Conservation (phyloP, 306 rosid species). For the Parietaria judaica region DNA sequence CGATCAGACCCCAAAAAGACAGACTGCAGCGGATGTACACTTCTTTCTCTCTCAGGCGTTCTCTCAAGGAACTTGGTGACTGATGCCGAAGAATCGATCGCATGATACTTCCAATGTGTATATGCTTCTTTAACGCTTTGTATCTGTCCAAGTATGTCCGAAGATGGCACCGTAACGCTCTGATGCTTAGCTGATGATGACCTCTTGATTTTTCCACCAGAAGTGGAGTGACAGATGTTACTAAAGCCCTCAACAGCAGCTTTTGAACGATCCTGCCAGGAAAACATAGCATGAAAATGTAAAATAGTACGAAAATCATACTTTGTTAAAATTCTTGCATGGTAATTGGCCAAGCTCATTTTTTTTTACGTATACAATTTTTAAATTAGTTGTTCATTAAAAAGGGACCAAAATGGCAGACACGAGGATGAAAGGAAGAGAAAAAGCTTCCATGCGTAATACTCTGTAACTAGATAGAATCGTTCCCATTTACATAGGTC, state of each 20-base stretch:
- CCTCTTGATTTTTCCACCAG: conserved; percentile 89
- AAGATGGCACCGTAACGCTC: conserved; percentile 27
- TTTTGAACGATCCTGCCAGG: conserved; percentile 38
- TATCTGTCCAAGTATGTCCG: conserved; percentile 37
- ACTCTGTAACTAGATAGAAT: too few species aligned
- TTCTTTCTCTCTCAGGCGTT: conserved; percentile 28
- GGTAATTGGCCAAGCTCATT: neutral
- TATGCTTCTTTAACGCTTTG: conserved; percentile 30
- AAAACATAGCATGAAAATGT: neutral
- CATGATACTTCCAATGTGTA: conserved; percentile 36
- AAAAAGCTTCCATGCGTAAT: neutral
- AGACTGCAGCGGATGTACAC: conserved; percentile 78
- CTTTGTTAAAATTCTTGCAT: neutral
- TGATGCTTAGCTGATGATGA: conserved; percentile 39
- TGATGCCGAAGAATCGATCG: conserved; percentile 61
- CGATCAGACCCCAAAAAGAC: conserved; percentile 97
- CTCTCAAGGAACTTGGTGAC: conserved; percentile 31
- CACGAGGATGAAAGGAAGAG: neutral
- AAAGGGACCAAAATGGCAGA: neutral
- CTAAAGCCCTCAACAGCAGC: conserved; percentile 42
- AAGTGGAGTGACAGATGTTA: conserved; percentile 45
- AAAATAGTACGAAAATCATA: neutral
- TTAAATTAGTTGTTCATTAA: neutral
- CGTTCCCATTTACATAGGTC: too few species aligned
- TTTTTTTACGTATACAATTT: neutral